phyloP scores from a whole-genome alignment of 805 yeast species.

The Wickerhamiella vanderwaltii region DNA sequence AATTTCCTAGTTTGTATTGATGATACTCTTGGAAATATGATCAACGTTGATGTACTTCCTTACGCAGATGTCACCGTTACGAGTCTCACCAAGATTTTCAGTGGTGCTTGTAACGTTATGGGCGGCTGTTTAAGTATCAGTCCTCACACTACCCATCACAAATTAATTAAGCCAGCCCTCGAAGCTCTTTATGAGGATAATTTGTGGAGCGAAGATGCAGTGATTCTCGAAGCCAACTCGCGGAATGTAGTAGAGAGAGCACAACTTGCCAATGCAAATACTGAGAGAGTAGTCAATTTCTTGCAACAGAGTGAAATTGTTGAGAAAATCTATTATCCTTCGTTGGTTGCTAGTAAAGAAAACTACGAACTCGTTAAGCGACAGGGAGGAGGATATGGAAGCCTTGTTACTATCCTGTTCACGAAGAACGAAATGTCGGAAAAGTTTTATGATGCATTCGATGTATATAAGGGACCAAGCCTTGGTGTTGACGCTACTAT shows the following conservation, averaged over 20 bases:
- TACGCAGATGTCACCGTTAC: conserved; percentile 60
- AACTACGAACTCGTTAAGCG: conserved; percentile 44
- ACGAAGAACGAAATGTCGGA: conserved; percentile 47
- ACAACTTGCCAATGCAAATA: conserved; percentile 15
- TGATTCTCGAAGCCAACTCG: conserved; percentile 65
- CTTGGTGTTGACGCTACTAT: conserved; percentile 75
- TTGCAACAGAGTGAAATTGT: conserved; percentile 32
- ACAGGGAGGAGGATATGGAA: conserved; percentile 70
- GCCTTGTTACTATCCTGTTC: conserved; percentile 60
- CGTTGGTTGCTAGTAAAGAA: conserved; percentile 29
- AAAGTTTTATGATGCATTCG: conserved; percentile 51
- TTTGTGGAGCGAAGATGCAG: conserved; percentile 73
- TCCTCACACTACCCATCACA: conserved; percentile 38
- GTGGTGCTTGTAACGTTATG: conserved; percentile 74
- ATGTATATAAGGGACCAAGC: conserved; percentile 71
- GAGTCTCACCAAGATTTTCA: conserved; percentile 66
- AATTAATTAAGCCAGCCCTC: conserved; percentile 35
- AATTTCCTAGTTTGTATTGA: conserved; percentile 61
- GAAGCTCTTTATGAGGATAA: conserved; percentile 40
- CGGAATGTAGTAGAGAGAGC: conserved; percentile 55
- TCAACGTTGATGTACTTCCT: conserved; percentile 55
- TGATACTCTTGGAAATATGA: conserved; percentile 70
- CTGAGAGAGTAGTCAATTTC: conserved; percentile 8
- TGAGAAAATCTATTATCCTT: conserved; percentile 50
- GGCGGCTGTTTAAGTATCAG: conserved; percentile 66